These are phyloP conservation scores for Bondarzewia mesenterica DNA, from an alignment of 1,284 basidiomycete species.

Conservation along the genomic window DNA sequence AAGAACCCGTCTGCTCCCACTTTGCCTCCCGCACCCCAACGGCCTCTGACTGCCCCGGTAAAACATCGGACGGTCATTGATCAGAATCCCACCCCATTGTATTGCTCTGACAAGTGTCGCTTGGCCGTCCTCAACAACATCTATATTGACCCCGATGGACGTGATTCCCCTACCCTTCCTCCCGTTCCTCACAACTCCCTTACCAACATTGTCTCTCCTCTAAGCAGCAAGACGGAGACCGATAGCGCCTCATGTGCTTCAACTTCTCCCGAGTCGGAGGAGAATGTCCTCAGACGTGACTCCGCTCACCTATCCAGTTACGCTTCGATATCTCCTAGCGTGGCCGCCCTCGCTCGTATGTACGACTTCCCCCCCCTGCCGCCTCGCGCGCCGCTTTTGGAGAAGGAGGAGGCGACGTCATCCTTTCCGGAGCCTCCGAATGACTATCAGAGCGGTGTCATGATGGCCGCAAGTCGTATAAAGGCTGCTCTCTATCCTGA, in stretches of 20 bases:
- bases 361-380: constrained; percentile 48
- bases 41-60: constrained; percentile 18
- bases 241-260: constrained; percentile 32
- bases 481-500: constrained; percentile 37
- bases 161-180: constrained; percentile 28
- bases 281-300: constrained; percentile 16
- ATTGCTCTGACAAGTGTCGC: constrained; percentile 72
- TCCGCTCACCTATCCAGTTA: constrained; percentile 25
- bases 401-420: constrained; percentile 8
- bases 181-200: constrained; percentile 32
- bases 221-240: constrained; percentile 37
- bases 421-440: constrained; percentile 20
- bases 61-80: constrained; percentile 64
- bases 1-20: constrained; percentile 17
- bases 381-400: constrained; percentile 20
- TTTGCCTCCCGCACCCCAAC: constrained; percentile 13
- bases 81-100: constrained; percentile 64
- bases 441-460: constrained; percentile 49
- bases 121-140: constrained; percentile 42
- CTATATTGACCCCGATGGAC: constrained; percentile 26
- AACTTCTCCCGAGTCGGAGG: constrained; percentile 21
- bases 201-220: constrained; percentile 20
- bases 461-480: constrained; percentile 58
- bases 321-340: constrained; percentile 22
- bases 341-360: constrained; percentile 42